Base-by-base conservation (phyloP, 2,329 filamentous ascomycete genomes). In the Ceratocystis destructans region DNA sequence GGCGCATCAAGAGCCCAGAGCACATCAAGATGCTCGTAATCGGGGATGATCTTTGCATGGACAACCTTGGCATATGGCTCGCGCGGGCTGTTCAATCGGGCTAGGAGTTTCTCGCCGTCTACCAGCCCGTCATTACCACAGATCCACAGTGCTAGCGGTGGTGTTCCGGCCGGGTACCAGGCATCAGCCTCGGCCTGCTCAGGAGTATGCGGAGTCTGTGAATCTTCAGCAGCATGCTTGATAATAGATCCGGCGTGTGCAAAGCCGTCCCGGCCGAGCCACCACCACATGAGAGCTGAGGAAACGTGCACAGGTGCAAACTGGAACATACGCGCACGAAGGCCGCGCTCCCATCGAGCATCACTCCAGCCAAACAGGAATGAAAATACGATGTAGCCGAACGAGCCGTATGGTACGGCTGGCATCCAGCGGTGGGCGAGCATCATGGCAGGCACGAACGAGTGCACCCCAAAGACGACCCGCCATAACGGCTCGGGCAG, bases 361-460 rank as follows among this genome's bases (percentile, higher is more conserved):
- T 97, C 92, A 0, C 83, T 85, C 92, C 93, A 97, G 72, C 87
- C 82, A 74, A 97, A 96, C 0, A 97, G 78, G 72, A 92, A 96
- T 0, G 87, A 87, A 71, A 96, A 96, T 2, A 96, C 89, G 61
- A 85, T 85, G 75, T 96, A 97, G 1, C 90, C 92, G 71, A 96
- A 80, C 72, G 83, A 85, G 5, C 90, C 90, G 72, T 95, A 96
- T 5, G 94, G 70, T 0, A 75, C 77, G 0, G 87, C 79, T 0
- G 87, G 83, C 1, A 96, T 74, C 2, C 86, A 69, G 0, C 75
- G 74, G 71, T 94, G 90, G 81, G 93, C 90, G 5, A 80, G 81
- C 86, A 96, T 90, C 92, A 96, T 96, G 70, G 94, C 80, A 0
- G 92, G 92, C 59, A 97, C 96, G 74, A 96, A 96, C 0, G 89